Conservation (phyloP, 352 stramenopile species). For the Phytophthora pseudosyringae region DNA sequence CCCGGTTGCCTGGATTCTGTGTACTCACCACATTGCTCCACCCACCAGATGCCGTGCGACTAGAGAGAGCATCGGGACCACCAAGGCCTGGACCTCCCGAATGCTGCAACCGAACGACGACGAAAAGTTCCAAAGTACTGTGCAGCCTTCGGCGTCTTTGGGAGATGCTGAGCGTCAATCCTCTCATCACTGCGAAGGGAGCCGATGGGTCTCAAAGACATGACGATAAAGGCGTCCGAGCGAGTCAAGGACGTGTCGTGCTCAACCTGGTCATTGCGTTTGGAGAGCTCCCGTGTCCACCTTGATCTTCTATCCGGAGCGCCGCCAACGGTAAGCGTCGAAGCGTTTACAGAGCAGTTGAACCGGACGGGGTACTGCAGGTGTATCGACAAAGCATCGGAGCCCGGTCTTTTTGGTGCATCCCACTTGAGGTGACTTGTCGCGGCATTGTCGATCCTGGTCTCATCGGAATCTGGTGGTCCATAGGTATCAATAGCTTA, state of each 20-base stretch:
- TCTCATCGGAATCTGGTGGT: slow-evolving; percentile 15
- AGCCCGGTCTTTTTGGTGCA: background rate
- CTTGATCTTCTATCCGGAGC: too few species aligned
- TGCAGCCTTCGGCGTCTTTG: background rate
- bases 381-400: too few species aligned
- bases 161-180: background rate
- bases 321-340: background rate
- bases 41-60: slow-evolving; percentile 19
- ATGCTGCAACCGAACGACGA: too few species aligned
- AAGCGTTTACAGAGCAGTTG: background rate
- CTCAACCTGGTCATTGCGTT: too few species aligned
- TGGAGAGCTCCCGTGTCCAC: too few species aligned
- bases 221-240: too few species aligned
- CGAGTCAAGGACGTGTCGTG: background rate
- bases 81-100: slow-evolving; percentile 17
- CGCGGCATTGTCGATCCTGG: slow-evolving; percentile 11
- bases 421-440: slow-evolving; percentile 11
- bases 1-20: slow-evolving; percentile 13
- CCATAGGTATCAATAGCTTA: background rate
- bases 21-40: slow-evolving; percentile 2
- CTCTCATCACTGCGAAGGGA: background rate
- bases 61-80: slow-evolving; percentile 7
- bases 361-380: background rate
- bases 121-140: slow-evolving; percentile 8
- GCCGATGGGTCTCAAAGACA: background rate